Conservation (phyloP, 108 stramenopile genomes). For the Nitzschia sp. region DNA sequence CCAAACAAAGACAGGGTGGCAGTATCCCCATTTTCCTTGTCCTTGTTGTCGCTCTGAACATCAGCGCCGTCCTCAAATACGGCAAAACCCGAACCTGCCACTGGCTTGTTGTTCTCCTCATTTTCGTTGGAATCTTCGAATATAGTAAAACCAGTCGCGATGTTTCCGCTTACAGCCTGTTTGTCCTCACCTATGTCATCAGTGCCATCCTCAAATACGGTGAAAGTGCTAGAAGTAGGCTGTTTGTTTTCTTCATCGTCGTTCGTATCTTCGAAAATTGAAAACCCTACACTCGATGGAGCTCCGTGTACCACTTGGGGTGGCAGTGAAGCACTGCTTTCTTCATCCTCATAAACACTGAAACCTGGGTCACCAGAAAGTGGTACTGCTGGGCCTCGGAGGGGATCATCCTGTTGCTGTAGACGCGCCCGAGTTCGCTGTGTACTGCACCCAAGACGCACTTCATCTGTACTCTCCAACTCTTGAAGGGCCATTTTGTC, state of each 20-base stretch:
- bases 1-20: conserved; percentile 32
- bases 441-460: background rate
- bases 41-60: background rate
- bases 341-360: conserved; percentile 12
- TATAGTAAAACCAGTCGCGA: conserved; percentile 11
- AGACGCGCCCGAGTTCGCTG: background rate
- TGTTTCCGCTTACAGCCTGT: background rate
- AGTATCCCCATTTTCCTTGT: conserved; percentile 22
- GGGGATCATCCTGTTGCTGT: conserved; percentile 8
- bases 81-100: background rate
- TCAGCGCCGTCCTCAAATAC: conserved; percentile 9
- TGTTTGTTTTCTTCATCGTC: background rate
- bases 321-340: background rate
- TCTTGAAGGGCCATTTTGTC: conserved; percentile 15
- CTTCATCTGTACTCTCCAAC: background rate
- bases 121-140: conserved; percentile 19
- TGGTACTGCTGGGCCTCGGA: background rate
- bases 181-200: conserved; percentile 1
- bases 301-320: background rate
- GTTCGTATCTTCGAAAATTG: conserved; percentile 21
- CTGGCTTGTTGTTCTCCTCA: background rate
- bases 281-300: conserved; percentile 7
- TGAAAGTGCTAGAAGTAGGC: background rate
- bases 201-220: conserved; percentile 10
- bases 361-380: conserved; percentile 4